Percentiles rank a stretch among this genome's conserved stretches.
phyloP scores from a whole-genome alignment of 306 rosid genomes.

The Potentilla sterilis region DNA sequence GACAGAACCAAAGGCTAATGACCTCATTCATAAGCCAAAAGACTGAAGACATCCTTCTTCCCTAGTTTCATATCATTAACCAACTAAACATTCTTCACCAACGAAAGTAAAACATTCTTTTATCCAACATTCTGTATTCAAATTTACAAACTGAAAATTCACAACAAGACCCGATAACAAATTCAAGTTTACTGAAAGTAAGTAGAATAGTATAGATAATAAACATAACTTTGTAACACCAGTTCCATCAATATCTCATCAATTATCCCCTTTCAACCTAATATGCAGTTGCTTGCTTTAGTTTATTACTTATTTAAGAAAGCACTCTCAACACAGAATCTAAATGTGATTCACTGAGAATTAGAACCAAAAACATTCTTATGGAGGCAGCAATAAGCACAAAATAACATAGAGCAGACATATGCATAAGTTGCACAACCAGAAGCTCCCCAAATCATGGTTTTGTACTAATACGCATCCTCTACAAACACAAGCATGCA shows the following conservation, averaged over 20 bases:
- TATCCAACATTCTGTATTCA: background rate
- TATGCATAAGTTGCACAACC: background rate
- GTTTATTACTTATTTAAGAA: background rate
- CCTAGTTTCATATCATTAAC: background rate
- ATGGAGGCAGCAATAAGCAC: background rate
- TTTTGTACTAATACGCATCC: too few relatives aligned
- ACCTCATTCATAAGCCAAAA: background rate
- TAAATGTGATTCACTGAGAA: background rate
- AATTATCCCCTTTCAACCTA: background rate
- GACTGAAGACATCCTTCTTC: background rate
- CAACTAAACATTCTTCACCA: background rate
- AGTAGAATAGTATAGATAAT: background rate
- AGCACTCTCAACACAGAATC: background rate
- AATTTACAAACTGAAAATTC: background rate
- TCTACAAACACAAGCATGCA: too few relatives aligned
- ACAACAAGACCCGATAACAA: background rate
- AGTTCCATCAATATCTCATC: background rate
- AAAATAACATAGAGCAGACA: background rate
- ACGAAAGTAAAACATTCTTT: background rate
- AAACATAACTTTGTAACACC: background rate
- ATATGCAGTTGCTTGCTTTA: background rate
- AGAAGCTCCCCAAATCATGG: background rate
- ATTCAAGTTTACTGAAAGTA: background rate
- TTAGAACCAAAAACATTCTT: background rate
- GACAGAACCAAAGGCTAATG: background rate